Evolutionary conservation across 768 basidiomycete genomes (phyloP).

Genomic region (Tulasnella calospora): DNA sequence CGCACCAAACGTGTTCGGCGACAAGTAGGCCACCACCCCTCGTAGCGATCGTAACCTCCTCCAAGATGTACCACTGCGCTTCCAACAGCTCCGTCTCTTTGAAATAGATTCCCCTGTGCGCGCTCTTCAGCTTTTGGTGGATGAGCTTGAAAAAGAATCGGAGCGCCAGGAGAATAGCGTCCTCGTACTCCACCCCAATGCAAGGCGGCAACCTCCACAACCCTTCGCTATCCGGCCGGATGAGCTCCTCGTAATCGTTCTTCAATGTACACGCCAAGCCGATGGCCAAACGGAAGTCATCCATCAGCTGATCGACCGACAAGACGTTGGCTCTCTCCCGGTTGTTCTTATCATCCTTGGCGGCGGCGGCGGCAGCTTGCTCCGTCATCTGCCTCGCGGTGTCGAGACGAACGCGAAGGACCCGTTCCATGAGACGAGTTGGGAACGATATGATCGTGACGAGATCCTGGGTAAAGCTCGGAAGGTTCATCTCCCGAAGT

Average conservation of each 20-base stretch:
- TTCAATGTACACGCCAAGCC: slow-evolving; percentile 93
- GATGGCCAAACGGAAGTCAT: slow-evolving; percentile 86
- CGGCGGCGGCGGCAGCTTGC: not conserved
- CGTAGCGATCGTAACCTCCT: slow-evolving; percentile 83
- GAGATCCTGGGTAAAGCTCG: slow-evolving; percentile 82
- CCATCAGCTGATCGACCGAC: slow-evolving; percentile 90
- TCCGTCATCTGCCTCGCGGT: slow-evolving; percentile 84
- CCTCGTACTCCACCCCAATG: slow-evolving; percentile 85
- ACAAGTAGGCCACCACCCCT: slow-evolving; percentile 84
- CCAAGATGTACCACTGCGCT: slow-evolving; percentile 91
- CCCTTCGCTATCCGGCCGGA: slow-evolving; percentile 77
- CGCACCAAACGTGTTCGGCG: slow-evolving; percentile 92
- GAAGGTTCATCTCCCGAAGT: slow-evolving; percentile 85
- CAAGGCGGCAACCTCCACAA: slow-evolving; percentile 88
- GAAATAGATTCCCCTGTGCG: slow-evolving; percentile 87
- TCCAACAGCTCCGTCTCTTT: slow-evolving; percentile 98
- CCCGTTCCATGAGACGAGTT: slow-evolving; percentile 87
- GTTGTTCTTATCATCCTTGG: not conserved
- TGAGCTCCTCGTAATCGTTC: slow-evolving; percentile 87
- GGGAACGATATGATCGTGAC: slow-evolving; percentile 94
- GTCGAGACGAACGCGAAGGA: slow-evolving; percentile 81
- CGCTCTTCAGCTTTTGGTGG: slow-evolving; percentile 93
- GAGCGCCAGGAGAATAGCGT: slow-evolving; percentile 79
- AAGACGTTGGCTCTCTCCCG: slow-evolving; percentile 59
- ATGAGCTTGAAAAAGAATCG: slow-evolving; percentile 88